Evolutionary conservation across 495 filamentous ascomycete species (phyloP).

Genomic region (Penicillium argentinense): DNA sequence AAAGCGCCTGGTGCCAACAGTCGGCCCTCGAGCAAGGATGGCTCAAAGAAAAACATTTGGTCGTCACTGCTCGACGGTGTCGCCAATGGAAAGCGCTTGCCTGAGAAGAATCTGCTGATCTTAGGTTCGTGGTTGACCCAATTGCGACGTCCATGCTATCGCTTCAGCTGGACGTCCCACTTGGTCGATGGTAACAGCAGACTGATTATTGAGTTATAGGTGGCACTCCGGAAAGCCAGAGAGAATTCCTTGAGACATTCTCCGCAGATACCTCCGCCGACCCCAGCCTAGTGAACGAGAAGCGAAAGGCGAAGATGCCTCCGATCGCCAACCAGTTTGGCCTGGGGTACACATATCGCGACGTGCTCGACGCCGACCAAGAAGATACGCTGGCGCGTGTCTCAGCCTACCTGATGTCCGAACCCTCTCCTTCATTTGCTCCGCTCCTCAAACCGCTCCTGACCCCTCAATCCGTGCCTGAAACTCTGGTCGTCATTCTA

Average conservation of each 20-base stretch:
- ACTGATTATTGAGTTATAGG: slow-evolving; percentile 47
- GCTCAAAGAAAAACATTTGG: slow-evolving; percentile 88
- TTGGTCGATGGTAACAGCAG: background rate
- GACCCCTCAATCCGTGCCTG: slow-evolving; percentile 79
- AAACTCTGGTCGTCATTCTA: slow-evolving; percentile 84
- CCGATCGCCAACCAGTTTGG: slow-evolving; percentile 92
- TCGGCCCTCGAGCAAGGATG: slow-evolving; percentile 65
- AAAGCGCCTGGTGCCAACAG: slow-evolving; percentile 40
- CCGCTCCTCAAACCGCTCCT: slow-evolving; percentile 82
- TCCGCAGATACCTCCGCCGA: slow-evolving; percentile 57
- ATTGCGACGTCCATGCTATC: background rate
- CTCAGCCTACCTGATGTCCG: slow-evolving; percentile 83
- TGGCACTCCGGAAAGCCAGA: slow-evolving; percentile 83
- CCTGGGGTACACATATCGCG: slow-evolving; percentile 91
- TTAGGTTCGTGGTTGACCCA: slow-evolving; percentile 57
- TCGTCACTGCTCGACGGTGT: slow-evolving; percentile 88
- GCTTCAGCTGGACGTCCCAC: background rate
- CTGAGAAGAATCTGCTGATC: slow-evolving; percentile 88
- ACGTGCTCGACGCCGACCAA: slow-evolving; percentile 92
- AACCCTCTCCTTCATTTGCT: slow-evolving; percentile 78
- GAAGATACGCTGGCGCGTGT: slow-evolving; percentile 95
- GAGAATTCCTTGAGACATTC: slow-evolving; percentile 83
- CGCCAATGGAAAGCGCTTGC: slow-evolving; percentile 84
- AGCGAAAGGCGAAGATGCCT: slow-evolving; percentile 63
- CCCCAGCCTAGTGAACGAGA: slow-evolving; percentile 53